Percentiles rank a stretch among this genome's conserved stretches.
These are phyloP conservation scores for Scutellaria barbata DNA, from an alignment of 257 asterid genomes.

Conservation along the genomic window DNA sequence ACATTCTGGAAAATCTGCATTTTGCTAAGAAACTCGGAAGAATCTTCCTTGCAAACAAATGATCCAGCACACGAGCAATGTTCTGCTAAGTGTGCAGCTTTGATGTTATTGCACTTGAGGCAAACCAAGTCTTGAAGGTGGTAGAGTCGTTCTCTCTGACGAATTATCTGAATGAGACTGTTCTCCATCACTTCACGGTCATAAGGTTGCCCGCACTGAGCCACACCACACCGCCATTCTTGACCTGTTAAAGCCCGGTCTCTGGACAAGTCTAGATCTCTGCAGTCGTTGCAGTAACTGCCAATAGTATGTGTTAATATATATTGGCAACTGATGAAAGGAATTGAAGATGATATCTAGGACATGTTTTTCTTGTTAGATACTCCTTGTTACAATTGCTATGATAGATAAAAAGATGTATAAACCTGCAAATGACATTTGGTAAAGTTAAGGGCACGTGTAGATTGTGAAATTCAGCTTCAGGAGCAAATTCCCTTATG, in stretches of 20 bases:
- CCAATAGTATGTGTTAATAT: conserved; percentile 8
- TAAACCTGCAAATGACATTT: conserved; percentile 90
- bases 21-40: conserved; percentile 60
- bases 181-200: conserved; percentile 84
- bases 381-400: background rate
- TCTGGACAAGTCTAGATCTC: conserved; percentile 83
- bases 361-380: background rate
- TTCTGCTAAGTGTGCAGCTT: conserved; percentile 84
- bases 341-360: conserved; percentile 13
- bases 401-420: background rate
- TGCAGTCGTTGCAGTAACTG: conserved; percentile 96
- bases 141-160: conserved; percentile 88
- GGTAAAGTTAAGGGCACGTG: conserved; percentile 67
- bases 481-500: conserved; percentile 91
- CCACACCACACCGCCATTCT: conserved; percentile 83
- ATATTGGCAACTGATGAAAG: background rate
- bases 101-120: conserved; percentile 83
- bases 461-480: conserved; percentile 71
- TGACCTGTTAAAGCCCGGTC: conserved; percentile 61
- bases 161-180: conserved; percentile 74
- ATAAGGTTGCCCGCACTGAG: conserved; percentile 90
- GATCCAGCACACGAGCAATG: conserved; percentile 91
- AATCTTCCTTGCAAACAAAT: conserved; percentile 74
- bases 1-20: conserved; percentile 69
- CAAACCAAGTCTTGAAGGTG: conserved; percentile 93